Conservation (phyloP, 164 flowering plant species). For the Vitis rotundifolia region DNA sequence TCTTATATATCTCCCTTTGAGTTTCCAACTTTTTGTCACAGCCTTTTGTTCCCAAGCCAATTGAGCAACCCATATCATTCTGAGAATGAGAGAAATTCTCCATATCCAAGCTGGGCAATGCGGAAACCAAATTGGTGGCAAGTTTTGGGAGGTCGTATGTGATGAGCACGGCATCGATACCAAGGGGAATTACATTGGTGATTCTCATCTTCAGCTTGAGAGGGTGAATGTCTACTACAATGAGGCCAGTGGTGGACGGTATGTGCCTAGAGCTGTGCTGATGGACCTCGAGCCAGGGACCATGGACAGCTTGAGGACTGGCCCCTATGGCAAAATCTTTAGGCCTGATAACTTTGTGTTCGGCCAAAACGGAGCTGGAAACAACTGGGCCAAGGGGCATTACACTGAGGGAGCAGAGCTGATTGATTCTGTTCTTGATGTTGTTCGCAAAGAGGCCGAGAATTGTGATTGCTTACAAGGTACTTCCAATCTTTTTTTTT, state of each 20-base stretch:
- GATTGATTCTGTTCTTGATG: constrained; percentile 66
- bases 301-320: constrained; percentile 57
- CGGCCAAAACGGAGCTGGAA: constrained; percentile 68
- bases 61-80: background rate
- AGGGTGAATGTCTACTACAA: constrained; percentile 62
- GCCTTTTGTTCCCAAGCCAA: constrained; percentile 3
- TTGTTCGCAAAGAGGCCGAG: constrained; percentile 68
- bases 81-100: constrained; percentile 63
- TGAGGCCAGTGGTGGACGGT: constrained; percentile 61
- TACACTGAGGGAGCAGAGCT: constrained; percentile 66
- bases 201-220: constrained; percentile 44
- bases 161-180: constrained; percentile 58
- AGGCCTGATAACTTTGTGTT: constrained; percentile 63
- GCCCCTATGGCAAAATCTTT: constrained; percentile 53
- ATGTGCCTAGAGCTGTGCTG: constrained; percentile 61
- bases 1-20: background rate
- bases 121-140: constrained; percentile 64
- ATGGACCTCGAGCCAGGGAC: constrained; percentile 72
- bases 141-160: constrained; percentile 65
- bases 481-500: constrained; percentile 14
- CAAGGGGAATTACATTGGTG: constrained; percentile 37
- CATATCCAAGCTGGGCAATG: constrained; percentile 73
- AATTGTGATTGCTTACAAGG: constrained; percentile 64
- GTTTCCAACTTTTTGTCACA: background rate
- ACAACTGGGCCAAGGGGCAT: constrained; percentile 64